Conservation (phyloP, 768 basidiomycete genomes). For the Glaciozyma martinii region DNA sequence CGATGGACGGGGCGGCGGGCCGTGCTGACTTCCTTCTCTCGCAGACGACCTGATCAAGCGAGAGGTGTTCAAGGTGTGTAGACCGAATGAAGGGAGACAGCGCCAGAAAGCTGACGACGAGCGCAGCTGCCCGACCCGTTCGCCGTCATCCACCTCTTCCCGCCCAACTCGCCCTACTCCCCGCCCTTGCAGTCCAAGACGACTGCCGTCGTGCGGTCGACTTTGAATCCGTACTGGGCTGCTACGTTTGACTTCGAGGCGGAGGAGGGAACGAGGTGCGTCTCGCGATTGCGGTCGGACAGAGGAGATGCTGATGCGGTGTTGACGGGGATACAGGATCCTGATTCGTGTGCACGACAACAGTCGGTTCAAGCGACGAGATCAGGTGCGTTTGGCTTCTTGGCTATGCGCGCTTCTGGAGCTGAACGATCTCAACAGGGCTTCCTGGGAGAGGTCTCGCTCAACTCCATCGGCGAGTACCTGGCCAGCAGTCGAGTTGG, state of each 20-base stretch:
- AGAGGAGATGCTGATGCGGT: background rate
- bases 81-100: too few relatives aligned
- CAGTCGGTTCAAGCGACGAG: conserved; percentile 12
- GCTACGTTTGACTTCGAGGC: conserved; percentile 5
- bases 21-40: background rate
- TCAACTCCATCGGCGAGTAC: conserved; percentile 15
- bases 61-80: conserved; percentile 22
- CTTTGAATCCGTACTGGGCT: conserved; percentile 7
- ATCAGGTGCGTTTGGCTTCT: conserved; percentile 4
- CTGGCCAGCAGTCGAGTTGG: conserved; percentile 3
- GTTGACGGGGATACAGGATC: background rate
- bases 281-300: too few relatives aligned
- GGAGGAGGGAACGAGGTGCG: conserved; percentile 4
- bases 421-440: conserved; percentile 11
- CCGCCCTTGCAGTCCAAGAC: background rate
- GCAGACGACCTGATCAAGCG: conserved; percentile 32
- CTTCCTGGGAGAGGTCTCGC: conserved; percentile 22
- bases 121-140: conserved; percentile 6
- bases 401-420: too few relatives aligned
- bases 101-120: background rate
- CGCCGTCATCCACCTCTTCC: conserved; percentile 3
- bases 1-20: background rate
- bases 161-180: background rate
- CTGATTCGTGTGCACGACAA: conserved; percentile 17
- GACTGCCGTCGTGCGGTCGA: background rate